Conservation (phyloP, 352 stramenopile species). For the Phytopythium delawarense region DNA sequence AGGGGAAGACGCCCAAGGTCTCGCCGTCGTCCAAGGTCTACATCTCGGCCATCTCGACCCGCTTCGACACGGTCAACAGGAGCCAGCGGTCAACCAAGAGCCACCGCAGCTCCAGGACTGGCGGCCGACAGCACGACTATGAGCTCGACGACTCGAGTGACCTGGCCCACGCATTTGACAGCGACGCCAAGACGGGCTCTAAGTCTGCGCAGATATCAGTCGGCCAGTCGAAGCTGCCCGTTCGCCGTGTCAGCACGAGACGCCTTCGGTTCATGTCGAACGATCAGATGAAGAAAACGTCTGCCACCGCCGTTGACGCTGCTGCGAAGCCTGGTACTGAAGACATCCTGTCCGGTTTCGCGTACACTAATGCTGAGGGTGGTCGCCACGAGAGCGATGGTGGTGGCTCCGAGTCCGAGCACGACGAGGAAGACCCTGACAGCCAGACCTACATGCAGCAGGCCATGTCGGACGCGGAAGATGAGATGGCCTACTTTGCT, state of each 20-base stretch:
- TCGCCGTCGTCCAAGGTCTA: conserved; percentile 3
- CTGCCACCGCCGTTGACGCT: background rate
- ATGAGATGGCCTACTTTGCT: conserved; percentile 66
- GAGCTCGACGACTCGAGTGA: background rate
- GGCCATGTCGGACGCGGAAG: conserved; percentile 36
- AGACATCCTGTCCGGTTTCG: conserved; percentile 3
- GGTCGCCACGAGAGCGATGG: conserved; percentile 11
- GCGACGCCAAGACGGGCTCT: background rate
- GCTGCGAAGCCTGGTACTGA: background rate
- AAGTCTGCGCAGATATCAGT: background rate
- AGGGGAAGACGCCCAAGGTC: background rate
- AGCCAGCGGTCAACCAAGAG: background rate
- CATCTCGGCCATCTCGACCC: background rate
- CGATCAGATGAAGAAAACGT: background rate
- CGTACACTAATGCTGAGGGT: background rate
- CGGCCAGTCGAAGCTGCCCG: background rate
- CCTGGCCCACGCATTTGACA: background rate
- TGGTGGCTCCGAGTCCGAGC: conserved; percentile 14
- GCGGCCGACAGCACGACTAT: background rate
- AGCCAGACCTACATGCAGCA: conserved; percentile 8
- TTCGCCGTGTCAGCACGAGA: background rate
- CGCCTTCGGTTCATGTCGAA: background rate
- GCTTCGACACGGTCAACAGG: background rate
- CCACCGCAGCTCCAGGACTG: background rate
- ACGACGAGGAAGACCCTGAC: conserved; percentile 3